Conservation (phyloP, 495 filamentous ascomycete species). For the Achaetomiella virescens region DNA sequence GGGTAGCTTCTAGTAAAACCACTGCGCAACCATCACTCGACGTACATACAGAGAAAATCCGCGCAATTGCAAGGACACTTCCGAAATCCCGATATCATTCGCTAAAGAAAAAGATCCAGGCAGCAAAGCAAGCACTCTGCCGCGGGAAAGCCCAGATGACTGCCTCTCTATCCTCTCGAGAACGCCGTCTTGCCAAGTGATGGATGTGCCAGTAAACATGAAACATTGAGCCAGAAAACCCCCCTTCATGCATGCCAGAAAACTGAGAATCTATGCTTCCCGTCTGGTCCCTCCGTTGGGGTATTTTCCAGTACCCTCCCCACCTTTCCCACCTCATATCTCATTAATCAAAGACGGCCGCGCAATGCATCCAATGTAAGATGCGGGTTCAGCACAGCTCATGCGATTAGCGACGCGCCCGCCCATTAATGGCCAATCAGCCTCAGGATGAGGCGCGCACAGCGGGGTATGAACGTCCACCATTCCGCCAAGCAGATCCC, state of each 20-base stretch:
- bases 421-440: slow-evolving; percentile 2
- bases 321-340: slow-evolving; percentile 5
- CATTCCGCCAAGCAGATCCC: not conserved
- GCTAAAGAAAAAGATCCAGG: slow-evolving; percentile 8
- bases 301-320: slow-evolving; percentile 12
- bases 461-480: not conserved
- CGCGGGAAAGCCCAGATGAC: slow-evolving; percentile 18
- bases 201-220: slow-evolving; percentile 16
- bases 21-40: not conserved
- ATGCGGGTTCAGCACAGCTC: not conserved
- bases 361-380: not conserved
- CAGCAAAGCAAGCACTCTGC: slow-evolving; percentile 7
- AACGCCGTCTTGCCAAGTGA: slow-evolving; percentile 22
- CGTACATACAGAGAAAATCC: not conserved
- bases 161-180: slow-evolving; percentile 28
- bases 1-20: too few species aligned
- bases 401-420: not conserved
- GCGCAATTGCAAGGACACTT: not conserved
- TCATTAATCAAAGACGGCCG: slow-evolving; percentile 4
- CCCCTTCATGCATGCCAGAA: slow-evolving; percentile 21
- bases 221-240: slow-evolving; percentile 12
- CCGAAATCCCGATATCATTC: slow-evolving; percentile 15
- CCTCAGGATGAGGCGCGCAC: not conserved
- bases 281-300: slow-evolving; percentile 2
- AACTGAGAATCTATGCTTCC: slow-evolving; percentile 16